A percentile compares a stretch with the other conserved stretches of the same genome.
These are phyloP conservation scores for Novymonas esmeraldas DNA, from an alignment of 208 protist genomes.

Conservation along the genomic window DNA sequence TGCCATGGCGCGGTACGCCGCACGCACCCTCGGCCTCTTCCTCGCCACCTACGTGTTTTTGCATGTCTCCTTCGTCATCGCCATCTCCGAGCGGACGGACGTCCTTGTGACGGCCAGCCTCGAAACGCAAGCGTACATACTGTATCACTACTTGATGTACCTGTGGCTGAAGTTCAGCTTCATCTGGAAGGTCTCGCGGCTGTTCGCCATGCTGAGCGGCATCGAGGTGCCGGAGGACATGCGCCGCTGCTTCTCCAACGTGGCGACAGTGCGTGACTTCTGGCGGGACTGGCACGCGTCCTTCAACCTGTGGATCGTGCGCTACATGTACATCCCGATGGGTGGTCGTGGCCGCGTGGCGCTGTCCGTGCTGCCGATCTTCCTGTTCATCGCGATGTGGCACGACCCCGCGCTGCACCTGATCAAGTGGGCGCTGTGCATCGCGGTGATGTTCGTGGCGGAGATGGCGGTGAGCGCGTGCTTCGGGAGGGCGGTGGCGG, in stretches of 20 bases:
- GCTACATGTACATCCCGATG: constrained; percentile 95
- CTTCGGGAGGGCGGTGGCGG: constrained; percentile 15
- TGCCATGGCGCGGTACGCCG: constrained; percentile 17
- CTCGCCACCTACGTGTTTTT: constrained; percentile 25
- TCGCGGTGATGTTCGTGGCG: constrained; percentile 51
- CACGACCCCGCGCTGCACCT: constrained; percentile 86
- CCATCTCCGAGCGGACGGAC: constrained; percentile 46
- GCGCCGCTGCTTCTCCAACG: constrained; percentile 85
- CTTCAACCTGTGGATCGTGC: constrained; percentile 94
- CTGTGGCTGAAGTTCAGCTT: constrained; percentile 92
- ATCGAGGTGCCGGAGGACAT: constrained; percentile 92
- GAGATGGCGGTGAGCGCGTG: constrained; percentile 49
- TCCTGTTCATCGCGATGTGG: constrained; percentile 94
- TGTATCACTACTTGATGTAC: constrained; percentile 65
- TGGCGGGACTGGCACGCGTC: constrained; percentile 94
- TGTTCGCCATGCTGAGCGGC: constrained; percentile 81
- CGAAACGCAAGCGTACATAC: constrained; percentile 80
- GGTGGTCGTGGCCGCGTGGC: constrained; percentile 62
- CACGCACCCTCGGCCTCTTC: constrained; percentile 22
- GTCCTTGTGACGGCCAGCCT: constrained; percentile 82
- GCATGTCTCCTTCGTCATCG: constrained; percentile 58
- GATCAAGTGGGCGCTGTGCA: constrained; percentile 71
- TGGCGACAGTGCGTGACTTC: constrained; percentile 85
- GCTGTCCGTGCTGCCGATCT: constrained; percentile 85
- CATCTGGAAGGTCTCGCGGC: constrained; percentile 89